Percentiles rank a stretch among this genome's conserved stretches.
Evolutionary conservation across 129 eudicot genomes (phyloP).

Genomic region (Escallonia herrerae): DNA sequence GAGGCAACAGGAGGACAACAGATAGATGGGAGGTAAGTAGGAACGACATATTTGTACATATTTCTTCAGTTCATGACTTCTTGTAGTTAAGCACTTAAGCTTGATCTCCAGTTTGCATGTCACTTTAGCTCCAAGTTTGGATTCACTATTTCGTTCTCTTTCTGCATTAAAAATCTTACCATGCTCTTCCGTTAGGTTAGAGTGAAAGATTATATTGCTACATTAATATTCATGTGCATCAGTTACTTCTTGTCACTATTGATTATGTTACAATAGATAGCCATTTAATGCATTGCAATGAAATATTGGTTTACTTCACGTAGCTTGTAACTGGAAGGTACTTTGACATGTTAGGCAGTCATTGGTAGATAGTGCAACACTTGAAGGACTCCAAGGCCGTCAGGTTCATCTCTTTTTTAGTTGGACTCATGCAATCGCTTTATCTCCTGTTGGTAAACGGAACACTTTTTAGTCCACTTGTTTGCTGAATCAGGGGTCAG

Average conservation of each 20-base stretch:
- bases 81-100: not conserved
- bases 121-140: not conserved
- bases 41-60: conserved; percentile 6
- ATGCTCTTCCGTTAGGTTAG: no score
- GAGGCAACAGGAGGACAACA: conserved; percentile 38
- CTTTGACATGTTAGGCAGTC: conserved; percentile 39
- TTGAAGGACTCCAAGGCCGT: conserved; percentile 22
- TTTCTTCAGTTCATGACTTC: conserved; percentile 8
- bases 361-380: conserved; percentile 36
- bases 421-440: not conserved
- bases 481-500: conserved; percentile 37
- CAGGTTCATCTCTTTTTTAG: conserved; percentile 42
- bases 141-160: not conserved
- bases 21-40: conserved; percentile 47
- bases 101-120: not conserved
- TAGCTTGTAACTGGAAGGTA: not conserved
- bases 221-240: no score
- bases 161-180: no score
- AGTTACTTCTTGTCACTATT: no score
- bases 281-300: not conserved
- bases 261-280: no score
- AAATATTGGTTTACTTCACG: not conserved
- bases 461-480: not conserved
- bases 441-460: not conserved
- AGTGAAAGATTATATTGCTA: no score